phyloP scores from a whole-genome alignment of 192 early-diverging fungal genomes.

The Spinellus fusiger region DNA sequence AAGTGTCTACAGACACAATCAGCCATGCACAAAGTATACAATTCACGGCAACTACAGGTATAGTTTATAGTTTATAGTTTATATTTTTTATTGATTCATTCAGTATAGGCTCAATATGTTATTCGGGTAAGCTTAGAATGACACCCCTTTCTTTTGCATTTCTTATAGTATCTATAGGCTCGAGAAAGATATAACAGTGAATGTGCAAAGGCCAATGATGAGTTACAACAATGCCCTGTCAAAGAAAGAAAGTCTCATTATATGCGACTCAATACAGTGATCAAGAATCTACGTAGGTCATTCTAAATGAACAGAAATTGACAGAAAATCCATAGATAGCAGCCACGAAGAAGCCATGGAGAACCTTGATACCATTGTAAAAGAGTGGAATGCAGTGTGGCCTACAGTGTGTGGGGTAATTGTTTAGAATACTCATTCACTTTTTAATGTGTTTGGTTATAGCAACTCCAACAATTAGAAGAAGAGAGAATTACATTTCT shows the following conservation, averaged over 20 bases:
- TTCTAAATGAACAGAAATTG: background rate
- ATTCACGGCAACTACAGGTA: conserved; percentile 2
- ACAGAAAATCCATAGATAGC: conserved; percentile 6
- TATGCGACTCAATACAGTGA: background rate
- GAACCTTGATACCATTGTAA: background rate
- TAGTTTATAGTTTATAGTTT: no score
- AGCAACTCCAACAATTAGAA: conserved; percentile 9
- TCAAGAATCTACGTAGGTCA: background rate
- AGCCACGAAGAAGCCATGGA: conserved; percentile 6
- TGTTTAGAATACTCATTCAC: background rate
- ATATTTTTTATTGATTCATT: no score
- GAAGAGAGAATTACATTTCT: conserved; percentile 5
- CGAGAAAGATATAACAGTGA: background rate
- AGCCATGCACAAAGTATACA: conserved; percentile 1
- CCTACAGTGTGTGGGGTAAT: conserved; percentile 1
- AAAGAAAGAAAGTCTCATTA: background rate
- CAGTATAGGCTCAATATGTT: no score
- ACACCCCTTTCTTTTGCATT: background rate
- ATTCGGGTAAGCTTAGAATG: no score
- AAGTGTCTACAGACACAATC: conserved; percentile 4
- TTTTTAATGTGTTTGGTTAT: background rate
- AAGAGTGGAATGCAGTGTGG: conserved; percentile 14
- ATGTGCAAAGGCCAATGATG: background rate
- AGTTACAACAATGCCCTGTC: background rate
- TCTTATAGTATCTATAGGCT: background rate